Percentiles rank a stretch among this genome's conserved stretches.
These are phyloP conservation scores for Pichia manshurica DNA, from an alignment of 805 yeast species.

Conservation along the genomic window DNA sequence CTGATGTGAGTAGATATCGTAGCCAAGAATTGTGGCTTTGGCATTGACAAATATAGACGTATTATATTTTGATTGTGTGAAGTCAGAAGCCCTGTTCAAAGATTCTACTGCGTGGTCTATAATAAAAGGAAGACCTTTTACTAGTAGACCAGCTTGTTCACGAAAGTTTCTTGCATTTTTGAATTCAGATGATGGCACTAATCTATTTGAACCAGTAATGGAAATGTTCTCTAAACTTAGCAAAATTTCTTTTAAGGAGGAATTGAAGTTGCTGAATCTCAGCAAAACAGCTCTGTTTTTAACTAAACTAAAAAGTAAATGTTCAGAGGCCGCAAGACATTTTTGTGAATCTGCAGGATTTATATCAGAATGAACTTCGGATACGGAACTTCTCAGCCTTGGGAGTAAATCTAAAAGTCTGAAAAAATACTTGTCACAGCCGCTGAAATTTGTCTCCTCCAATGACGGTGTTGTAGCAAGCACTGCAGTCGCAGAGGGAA, in stretches of 20 bases:
- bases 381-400: slow-evolving; percentile 59
- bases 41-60: slow-evolving; percentile 23
- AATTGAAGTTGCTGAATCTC: slow-evolving; percentile 22
- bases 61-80: slow-evolving; percentile 8
- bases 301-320: slow-evolving; percentile 54
- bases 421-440: slow-evolving; percentile 51
- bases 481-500: slow-evolving; percentile 57
- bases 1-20: slow-evolving; percentile 4
- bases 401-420: slow-evolving; percentile 77
- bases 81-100: slow-evolving; percentile 12
- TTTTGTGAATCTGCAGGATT: slow-evolving; percentile 69
- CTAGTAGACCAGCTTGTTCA: slow-evolving; percentile 7
- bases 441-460: slow-evolving; percentile 31
- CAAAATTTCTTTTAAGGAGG: slow-evolving; percentile 10
- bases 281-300: slow-evolving; percentile 45
- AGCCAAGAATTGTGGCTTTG: slow-evolving; percentile 18
- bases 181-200: not conserved
- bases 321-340: slow-evolving; percentile 73
- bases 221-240: slow-evolving; percentile 8
- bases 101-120: slow-evolving; percentile 31
- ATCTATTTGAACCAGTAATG: not conserved
- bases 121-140: slow-evolving; percentile 34
- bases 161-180: not conserved
- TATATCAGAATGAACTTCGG: slow-evolving; percentile 61
- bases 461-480: slow-evolving; percentile 51